Evolutionary conservation across 2,329 filamentous ascomycete genomes (phyloP).

Genomic region (Penicillium sp.): DNA sequence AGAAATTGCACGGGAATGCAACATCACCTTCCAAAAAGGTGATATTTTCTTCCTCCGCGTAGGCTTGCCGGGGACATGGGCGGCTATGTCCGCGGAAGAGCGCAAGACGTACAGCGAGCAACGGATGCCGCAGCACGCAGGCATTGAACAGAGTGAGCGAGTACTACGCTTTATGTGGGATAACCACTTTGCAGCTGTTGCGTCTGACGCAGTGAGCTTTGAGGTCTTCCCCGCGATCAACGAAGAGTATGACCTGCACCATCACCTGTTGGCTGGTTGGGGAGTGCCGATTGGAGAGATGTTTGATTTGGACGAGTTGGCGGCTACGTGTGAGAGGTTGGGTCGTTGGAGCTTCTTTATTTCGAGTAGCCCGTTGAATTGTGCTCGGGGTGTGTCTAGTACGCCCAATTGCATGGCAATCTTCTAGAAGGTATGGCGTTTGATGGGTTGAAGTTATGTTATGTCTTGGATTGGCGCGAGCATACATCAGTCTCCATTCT

Average conservation of each 20-base stretch:
- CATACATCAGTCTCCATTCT: background rate
- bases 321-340: constrained; percentile 40
- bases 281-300: constrained; percentile 49
- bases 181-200: constrained; percentile 63
- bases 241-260: constrained; percentile 45
- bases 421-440: constrained; percentile 37
- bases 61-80: constrained; percentile 45
- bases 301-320: constrained; percentile 48
- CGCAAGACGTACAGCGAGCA: constrained; percentile 41
- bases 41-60: constrained; percentile 50
- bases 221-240: constrained; percentile 56
- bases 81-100: constrained; percentile 37
- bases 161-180: constrained; percentile 66
- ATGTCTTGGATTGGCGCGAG: background rate
- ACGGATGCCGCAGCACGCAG: constrained; percentile 41
- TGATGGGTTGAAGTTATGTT: background rate
- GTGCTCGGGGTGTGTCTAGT: constrained; percentile 47
- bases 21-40: constrained; percentile 44
- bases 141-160: constrained; percentile 47
- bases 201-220: constrained; percentile 64
- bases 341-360: constrained; percentile 48
- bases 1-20: constrained; percentile 43
- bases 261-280: constrained; percentile 46
- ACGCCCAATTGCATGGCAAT: constrained; percentile 53
- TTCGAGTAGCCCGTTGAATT: constrained; percentile 50